phyloP scores from a whole-genome alignment of 2,329 filamentous ascomycete species.

The Ophidiomyces ophidiicola region DNA sequence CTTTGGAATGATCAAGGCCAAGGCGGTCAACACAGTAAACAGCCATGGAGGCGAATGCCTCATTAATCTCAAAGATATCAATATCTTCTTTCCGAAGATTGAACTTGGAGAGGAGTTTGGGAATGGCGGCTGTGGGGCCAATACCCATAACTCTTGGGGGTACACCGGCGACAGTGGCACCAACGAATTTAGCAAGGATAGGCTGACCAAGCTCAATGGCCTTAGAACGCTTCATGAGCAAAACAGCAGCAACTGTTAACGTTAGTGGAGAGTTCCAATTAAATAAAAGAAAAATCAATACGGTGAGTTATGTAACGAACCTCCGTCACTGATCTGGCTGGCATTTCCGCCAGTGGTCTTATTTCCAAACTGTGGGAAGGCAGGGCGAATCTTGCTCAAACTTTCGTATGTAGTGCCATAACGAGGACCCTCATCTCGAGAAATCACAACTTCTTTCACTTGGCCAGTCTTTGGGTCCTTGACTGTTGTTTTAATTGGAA shows the following conservation, averaged over 20 bases:
- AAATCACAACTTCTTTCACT: slow-evolving; percentile 63
- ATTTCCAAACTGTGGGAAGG: slow-evolving; percentile 81
- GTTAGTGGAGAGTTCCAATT: slow-evolving; percentile 1
- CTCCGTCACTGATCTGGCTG: slow-evolving; percentile 87
- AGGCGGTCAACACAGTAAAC: slow-evolving; percentile 76
- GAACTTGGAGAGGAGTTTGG: slow-evolving; percentile 73
- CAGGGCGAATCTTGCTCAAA: slow-evolving; percentile 72
- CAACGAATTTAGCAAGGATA: slow-evolving; percentile 72
- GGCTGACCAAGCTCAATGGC: slow-evolving; percentile 75
- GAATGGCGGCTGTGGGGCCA: slow-evolving; percentile 46
- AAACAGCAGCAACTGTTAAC: slow-evolving; percentile 27
- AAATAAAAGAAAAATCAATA: slow-evolving; percentile 20
- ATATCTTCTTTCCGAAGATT: slow-evolving; percentile 68
- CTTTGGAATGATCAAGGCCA: slow-evolving; percentile 51
- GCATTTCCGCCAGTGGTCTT: slow-evolving; percentile 86
- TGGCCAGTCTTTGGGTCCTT: slow-evolving; percentile 75
- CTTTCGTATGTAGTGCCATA: slow-evolving; percentile 77
- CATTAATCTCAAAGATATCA: slow-evolving; percentile 88
- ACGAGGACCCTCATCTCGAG: slow-evolving; percentile 79
- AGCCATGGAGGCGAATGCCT: slow-evolving; percentile 96
- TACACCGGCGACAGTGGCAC: slow-evolving; percentile 83
- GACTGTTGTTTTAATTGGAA: slow-evolving; percentile 67
- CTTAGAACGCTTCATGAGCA: slow-evolving; percentile 87
- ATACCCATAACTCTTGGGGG: slow-evolving; percentile 96
- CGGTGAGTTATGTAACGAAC: too few species aligned